Evolutionary conservation across 2,329 filamentous ascomycete genomes (phyloP).

Genomic region (Fusarium pseudoanthophilum): DNA sequence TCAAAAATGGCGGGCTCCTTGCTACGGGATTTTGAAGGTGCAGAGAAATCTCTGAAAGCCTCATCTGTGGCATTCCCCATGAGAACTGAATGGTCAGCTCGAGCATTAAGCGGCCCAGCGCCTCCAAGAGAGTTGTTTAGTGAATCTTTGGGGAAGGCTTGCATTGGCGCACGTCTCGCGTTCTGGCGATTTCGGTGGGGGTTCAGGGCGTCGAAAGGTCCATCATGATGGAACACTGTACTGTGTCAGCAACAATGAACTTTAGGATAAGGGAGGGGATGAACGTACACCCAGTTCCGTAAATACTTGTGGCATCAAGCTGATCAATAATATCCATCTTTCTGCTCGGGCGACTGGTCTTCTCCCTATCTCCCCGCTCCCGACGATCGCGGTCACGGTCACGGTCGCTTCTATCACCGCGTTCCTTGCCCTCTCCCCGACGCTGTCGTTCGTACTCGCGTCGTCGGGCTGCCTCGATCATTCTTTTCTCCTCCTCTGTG

Average conservation of each 20-base stretch:
- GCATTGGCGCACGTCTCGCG: slow-evolving; percentile 88
- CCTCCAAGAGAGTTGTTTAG: slow-evolving; percentile 93
- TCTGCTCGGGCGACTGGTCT: slow-evolving; percentile 58
- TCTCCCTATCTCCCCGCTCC: slow-evolving; percentile 58
- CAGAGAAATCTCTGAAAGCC: slow-evolving; percentile 82
- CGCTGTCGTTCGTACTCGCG: slow-evolving; percentile 42
- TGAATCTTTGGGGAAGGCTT: slow-evolving; percentile 92
- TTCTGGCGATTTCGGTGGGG: slow-evolving; percentile 91
- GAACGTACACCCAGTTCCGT: slow-evolving; percentile 85
- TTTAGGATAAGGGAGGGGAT: neutral
- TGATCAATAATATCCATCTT: slow-evolving; percentile 93
- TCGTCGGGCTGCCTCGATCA: slow-evolving; percentile 51
- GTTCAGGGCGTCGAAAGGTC: slow-evolving; percentile 96
- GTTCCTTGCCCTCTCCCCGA: slow-evolving; percentile 40
- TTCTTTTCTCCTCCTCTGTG: slow-evolving; percentile 62
- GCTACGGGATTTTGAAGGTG: slow-evolving; percentile 48
- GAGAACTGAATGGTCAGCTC: slow-evolving; percentile 87
- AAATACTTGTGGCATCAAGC: slow-evolving; percentile 94
- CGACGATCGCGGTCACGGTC: slow-evolving; percentile 49
- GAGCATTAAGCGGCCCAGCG: slow-evolving; percentile 81
- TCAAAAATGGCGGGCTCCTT: slow-evolving; percentile 70
- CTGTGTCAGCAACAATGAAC: slow-evolving; percentile 13
- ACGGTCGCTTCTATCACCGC: slow-evolving; percentile 48
- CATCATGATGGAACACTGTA: slow-evolving; percentile 96
- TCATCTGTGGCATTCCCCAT: slow-evolving; percentile 84